A percentile compares a stretch with the other conserved stretches of the same genome.
Conservation (phyloP, 306 rosid species). For the Lotus japonicus region DNA sequence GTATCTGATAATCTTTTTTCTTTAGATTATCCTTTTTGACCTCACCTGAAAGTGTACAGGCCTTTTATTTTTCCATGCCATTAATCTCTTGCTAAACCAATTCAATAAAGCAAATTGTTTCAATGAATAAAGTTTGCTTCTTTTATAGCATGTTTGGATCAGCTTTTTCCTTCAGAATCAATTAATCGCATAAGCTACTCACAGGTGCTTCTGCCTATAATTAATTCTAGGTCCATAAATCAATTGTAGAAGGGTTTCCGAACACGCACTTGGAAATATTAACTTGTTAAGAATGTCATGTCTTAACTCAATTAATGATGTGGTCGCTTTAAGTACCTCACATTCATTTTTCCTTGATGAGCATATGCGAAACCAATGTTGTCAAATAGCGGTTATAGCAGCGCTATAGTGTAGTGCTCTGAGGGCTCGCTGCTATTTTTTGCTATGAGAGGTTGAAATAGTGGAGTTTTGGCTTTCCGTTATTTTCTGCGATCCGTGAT, state of each 20-base stretch:
- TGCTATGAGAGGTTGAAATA: too few relatives aligned
- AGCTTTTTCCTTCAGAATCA: too few relatives aligned
- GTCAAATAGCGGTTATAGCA: too few relatives aligned
- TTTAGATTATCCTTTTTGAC: neutral
- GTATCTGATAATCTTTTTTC: neutral
- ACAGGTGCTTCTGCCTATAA: too few relatives aligned
- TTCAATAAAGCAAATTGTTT: neutral
- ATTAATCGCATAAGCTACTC: too few relatives aligned
- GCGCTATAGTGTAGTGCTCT: too few relatives aligned
- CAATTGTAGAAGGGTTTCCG: too few relatives aligned
- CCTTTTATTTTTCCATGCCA: neutral
- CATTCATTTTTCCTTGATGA: neutral
- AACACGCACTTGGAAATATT: neutral
- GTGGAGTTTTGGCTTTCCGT: too few relatives aligned
- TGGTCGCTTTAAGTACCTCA: neutral
- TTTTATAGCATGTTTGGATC: neutral
- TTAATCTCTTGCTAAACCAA: neutral
- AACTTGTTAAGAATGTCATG: neutral
- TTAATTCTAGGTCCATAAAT: too few relatives aligned
- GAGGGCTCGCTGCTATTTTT: too few relatives aligned
- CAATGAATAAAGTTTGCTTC: neutral
- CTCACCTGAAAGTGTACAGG: conserved; percentile 21
- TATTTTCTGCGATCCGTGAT: too few relatives aligned
- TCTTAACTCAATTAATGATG: neutral
- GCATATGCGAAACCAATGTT: neutral